These are phyloP conservation scores for Incumbomyces lentus DNA, from an alignment of 2,329 filamentous ascomycete species.

Conservation along the genomic window DNA sequence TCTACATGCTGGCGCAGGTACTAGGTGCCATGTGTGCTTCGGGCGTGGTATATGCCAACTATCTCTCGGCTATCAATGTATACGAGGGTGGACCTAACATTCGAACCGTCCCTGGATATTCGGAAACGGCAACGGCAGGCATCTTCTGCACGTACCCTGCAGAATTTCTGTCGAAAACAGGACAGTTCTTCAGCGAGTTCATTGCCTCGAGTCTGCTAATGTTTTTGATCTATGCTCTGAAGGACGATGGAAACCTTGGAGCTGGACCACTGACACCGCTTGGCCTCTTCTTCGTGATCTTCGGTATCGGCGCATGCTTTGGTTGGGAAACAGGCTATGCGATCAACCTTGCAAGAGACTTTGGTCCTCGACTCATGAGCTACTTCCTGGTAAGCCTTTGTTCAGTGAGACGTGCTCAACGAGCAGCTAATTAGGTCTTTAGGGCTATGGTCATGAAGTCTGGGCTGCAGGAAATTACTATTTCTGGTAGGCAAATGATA, in stretches of 20 bases:
- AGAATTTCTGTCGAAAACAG: conserved; percentile 51
- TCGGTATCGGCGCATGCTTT: conserved; percentile 62
- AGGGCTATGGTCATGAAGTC: conserved; percentile 59
- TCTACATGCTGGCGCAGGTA: conserved; percentile 55
- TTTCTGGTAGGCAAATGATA: conserved; percentile 13
- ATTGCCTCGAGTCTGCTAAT: conserved; percentile 57
- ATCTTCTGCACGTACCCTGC: conserved; percentile 65
- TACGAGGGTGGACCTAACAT: conserved; percentile 16
- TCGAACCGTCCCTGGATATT: conserved; percentile 49
- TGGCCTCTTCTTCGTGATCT: conserved; percentile 61
- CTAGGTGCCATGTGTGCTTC: conserved; percentile 57
- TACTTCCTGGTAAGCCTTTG: conserved; percentile 38
- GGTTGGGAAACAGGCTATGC: conserved; percentile 71
- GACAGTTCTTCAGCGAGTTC: conserved; percentile 64
- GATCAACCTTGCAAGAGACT: conserved; percentile 63
- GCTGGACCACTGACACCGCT: conserved; percentile 51
- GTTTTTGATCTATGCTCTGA: conserved; percentile 62
- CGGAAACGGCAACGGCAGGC: conserved; percentile 51
- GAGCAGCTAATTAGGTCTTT: neutral
- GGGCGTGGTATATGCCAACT: conserved; percentile 54
- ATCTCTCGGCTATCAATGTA: conserved; percentile 52
- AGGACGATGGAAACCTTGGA: conserved; percentile 38
- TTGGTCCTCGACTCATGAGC: conserved; percentile 56
- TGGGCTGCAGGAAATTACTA: conserved; percentile 61
- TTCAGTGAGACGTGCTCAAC: neutral